Base-by-base conservation (phyloP, 2,329 filamentous ascomycete genomes). In the Parafenestella ontariensis region DNA sequence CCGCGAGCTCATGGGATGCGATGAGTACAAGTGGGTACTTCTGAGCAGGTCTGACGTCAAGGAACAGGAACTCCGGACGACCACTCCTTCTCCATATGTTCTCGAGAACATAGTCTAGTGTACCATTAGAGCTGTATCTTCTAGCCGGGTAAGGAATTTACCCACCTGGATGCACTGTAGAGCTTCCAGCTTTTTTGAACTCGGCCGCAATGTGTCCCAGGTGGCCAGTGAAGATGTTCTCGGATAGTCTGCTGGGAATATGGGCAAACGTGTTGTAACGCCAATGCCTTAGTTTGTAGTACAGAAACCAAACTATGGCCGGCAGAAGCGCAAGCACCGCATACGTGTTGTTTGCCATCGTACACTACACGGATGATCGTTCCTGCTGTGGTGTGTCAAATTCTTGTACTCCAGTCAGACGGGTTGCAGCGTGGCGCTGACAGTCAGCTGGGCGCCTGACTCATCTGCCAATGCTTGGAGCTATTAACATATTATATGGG, bases 11-110 rank as follows among this genome's bases (percentile, higher is more conserved):
- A 40, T 77, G 72, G 3, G 70, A 71, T 5, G 56, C 33, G 18
- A 77, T 53, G 6, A 75, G 37, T 11, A 59, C 21, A 20, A 74
- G 31, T 1, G 67, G 56, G 29, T 66, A 63, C 23, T 61, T n/a
- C n/a, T n/a, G 58, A 9, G 69, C 51, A 13, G 74, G 74, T 6
- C 74, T 66, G 13, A 73, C 61, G 44, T 77, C 74, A 1, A 72
- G 28, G 3, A 71, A 57, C 54, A 69, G 50, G 21, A 72, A 59
- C 9, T 70, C 59, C 2, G 71, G 72, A n/a, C 52, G 51, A 8
- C 68, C 70, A 15, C 67, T 53, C 1, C 62, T 54, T 20, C 68
- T 68, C 56, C 62, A 60, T 36, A 75, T 58, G 20, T 64, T 59
- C 17, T 70, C 59, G 8, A 75, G 59, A 13, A 73, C 57, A 52